phyloP scores from a whole-genome alignment of 371 early-diverging fungal species.

The Apophysomyces variabilis region DNA sequence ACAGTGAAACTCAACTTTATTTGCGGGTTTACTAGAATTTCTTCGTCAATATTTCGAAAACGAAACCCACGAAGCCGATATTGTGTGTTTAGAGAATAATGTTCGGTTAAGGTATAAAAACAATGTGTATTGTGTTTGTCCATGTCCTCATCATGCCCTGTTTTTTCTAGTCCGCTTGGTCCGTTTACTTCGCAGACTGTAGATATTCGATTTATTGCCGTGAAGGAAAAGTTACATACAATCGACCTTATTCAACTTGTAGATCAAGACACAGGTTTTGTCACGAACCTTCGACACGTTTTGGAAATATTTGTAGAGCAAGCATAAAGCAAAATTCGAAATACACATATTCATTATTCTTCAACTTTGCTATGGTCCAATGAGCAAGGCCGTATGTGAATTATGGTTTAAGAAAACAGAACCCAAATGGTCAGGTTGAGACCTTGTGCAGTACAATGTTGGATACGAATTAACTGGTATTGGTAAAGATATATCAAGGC shows the following conservation, averaged over 20 bases:
- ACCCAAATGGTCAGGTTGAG: too few species aligned
- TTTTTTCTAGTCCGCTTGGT: conserved; percentile 63
- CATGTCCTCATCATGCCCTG: not conserved
- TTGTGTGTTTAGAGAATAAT: conserved; percentile 77
- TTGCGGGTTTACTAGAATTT: conserved; percentile 42
- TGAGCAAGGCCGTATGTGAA: too few species aligned
- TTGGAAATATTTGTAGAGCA: conserved; percentile 51
- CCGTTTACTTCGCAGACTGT: conserved; percentile 73
- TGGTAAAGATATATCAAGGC: too few species aligned
- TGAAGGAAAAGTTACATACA: conserved; percentile 72
- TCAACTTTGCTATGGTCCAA: too few species aligned
- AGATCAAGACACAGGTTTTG: conserved; percentile 71
- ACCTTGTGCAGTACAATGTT: too few species aligned
- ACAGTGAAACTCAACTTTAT: not conserved
- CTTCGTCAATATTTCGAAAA: conserved; percentile 64
- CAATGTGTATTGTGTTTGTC: too few species aligned
- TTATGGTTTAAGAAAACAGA: too few species aligned
- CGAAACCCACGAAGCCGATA: conserved; percentile 72
- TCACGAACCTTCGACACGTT: conserved; percentile 66
- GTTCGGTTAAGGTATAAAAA: conserved; percentile 58
- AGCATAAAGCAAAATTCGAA: not conserved
- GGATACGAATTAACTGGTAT: too few species aligned
- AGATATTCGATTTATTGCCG: conserved; percentile 79
- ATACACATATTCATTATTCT: not conserved
- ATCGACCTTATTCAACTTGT: conserved; percentile 73